Evolutionary conservation across 345 rosid genomes (phyloP).

Genomic region (Eucalyptus guilfoylei): DNA sequence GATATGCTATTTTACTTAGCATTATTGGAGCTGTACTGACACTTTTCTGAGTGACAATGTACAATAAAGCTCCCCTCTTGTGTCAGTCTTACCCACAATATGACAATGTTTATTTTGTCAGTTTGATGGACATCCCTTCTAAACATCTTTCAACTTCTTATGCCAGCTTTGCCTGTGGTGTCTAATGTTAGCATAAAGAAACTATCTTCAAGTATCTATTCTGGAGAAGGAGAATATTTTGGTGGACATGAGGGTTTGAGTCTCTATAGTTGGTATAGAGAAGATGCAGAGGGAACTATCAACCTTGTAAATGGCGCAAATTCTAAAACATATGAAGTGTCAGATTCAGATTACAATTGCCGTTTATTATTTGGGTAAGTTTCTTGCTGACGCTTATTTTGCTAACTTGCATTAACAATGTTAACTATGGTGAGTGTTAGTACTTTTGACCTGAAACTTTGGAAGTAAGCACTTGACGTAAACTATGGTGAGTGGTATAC

Average conservation of each 20-base stretch:
- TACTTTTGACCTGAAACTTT: background rate
- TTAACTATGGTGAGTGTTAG: background rate
- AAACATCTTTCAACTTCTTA: background rate
- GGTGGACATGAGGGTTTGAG: constrained; percentile 92
- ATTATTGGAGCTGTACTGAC: background rate
- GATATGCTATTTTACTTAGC: background rate
- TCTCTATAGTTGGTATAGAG: constrained; percentile 94
- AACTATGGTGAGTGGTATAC: background rate
- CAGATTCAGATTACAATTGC: constrained; percentile 77
- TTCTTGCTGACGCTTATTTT: constrained; percentile 4
- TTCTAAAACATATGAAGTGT: constrained; percentile 64
- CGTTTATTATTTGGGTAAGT: constrained; percentile 71
- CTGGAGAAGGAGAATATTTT: constrained; percentile 89
- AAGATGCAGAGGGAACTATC: constrained; percentile 57
- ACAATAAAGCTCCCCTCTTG: background rate
- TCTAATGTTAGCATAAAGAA: constrained; percentile 55
- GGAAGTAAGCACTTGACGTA: background rate
- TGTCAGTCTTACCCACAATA: background rate
- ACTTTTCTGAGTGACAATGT: background rate
- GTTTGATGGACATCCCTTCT: background rate
- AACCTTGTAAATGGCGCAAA: constrained; percentile 61
- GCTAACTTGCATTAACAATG: background rate
- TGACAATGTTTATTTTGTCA: background rate
- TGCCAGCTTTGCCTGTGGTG: constrained; percentile 73
- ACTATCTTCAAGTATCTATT: constrained; percentile 44